These are phyloP conservation scores for Mrakia hoshinonis DNA, from an alignment of 768 basidiomycete genomes.

Conservation along the genomic window DNA sequence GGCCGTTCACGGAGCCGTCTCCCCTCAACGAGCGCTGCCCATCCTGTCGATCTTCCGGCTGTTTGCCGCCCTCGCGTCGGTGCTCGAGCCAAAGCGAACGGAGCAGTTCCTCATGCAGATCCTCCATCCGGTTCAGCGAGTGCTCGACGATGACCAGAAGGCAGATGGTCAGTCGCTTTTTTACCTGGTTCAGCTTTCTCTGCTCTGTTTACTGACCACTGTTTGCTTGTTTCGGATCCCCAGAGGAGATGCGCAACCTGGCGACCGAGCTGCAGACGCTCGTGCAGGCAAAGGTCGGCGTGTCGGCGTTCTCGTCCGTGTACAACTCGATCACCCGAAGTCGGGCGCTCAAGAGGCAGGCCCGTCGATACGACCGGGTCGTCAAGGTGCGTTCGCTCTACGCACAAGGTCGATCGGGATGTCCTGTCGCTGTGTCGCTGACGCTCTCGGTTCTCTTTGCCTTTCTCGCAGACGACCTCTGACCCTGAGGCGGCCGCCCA, in stretches of 20 bases:
- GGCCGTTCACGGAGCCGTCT: constrained; percentile 22
- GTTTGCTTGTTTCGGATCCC: background rate
- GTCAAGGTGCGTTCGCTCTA: constrained; percentile 43
- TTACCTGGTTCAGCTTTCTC: background rate
- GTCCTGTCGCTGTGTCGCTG: background rate
- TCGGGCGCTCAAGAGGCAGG: constrained; percentile 57
- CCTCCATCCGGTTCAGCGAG: constrained; percentile 73
- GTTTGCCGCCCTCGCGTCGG: constrained; percentile 83
- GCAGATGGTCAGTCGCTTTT: constrained; percentile 32
- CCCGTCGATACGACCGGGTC: constrained; percentile 57
- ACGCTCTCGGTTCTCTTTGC: background rate
- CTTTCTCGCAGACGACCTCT: constrained; percentile 50
- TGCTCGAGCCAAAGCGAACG: constrained; percentile 54
- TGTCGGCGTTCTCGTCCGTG: constrained; percentile 65
- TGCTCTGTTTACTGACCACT: background rate
- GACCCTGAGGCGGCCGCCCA: constrained; percentile 70
- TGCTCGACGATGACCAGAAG: constrained; percentile 73
- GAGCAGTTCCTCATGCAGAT: constrained; percentile 73
- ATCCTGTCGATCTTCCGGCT: constrained; percentile 73
- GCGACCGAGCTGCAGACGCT: constrained; percentile 78
- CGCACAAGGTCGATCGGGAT: too few relatives aligned
- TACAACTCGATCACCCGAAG: constrained; percentile 76
- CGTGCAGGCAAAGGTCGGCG: constrained; percentile 75
- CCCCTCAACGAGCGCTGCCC: constrained; percentile 67
- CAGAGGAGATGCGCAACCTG: constrained; percentile 74